These are phyloP conservation scores for Phialemonium atrogriseum DNA, from an alignment of 2,329 filamentous ascomycete species.

Conservation along the genomic window DNA sequence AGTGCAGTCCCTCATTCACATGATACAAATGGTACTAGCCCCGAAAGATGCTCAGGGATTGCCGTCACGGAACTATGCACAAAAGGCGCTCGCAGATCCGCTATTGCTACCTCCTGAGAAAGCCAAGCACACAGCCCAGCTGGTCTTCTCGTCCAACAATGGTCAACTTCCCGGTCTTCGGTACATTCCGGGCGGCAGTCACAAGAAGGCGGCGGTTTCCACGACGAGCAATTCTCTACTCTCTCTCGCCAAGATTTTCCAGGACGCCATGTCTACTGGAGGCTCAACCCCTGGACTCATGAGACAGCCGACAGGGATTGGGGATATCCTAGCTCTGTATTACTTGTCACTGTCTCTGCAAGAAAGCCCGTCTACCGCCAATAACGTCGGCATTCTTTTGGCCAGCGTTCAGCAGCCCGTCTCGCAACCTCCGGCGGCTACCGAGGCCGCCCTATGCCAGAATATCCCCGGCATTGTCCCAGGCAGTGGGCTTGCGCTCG, in stretches of 20 bases:
- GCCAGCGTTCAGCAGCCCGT: slow-evolving; percentile 76
- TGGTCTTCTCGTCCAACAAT: slow-evolving; percentile 71
- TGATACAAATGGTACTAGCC: slow-evolving; percentile 64
- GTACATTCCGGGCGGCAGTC: slow-evolving; percentile 60
- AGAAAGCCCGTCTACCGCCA: slow-evolving; percentile 93
- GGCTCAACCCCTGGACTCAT: slow-evolving; percentile 44
- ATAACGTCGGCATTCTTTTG: slow-evolving; percentile 96
- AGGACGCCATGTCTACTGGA: slow-evolving; percentile 83
- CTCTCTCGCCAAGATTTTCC: slow-evolving; percentile 94
- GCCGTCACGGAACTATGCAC: background rate
- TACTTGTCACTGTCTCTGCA: slow-evolving; percentile 92
- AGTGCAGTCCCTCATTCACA: slow-evolving; percentile 70
- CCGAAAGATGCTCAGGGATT: slow-evolving; percentile 26
- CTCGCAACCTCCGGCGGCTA: slow-evolving; percentile 20
- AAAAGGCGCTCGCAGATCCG: slow-evolving; percentile 39
- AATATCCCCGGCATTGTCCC: slow-evolving; percentile 70
- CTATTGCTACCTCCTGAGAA: slow-evolving; percentile 76
- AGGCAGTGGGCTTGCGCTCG: slow-evolving; percentile 80
- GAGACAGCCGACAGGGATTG: slow-evolving; percentile 64
- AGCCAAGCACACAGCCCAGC: slow-evolving; percentile 71
- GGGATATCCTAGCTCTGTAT: slow-evolving; percentile 89
- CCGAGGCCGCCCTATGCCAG: slow-evolving; percentile 19
- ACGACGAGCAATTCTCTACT: slow-evolving; percentile 94
- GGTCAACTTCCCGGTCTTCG: slow-evolving; percentile 69
- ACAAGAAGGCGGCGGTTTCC: slow-evolving; percentile 73